A percentile compares a stretch with the other conserved stretches of the same genome.
phyloP scores from a whole-genome alignment of 257 asterid species.

The Rubia yunnanensis region DNA sequence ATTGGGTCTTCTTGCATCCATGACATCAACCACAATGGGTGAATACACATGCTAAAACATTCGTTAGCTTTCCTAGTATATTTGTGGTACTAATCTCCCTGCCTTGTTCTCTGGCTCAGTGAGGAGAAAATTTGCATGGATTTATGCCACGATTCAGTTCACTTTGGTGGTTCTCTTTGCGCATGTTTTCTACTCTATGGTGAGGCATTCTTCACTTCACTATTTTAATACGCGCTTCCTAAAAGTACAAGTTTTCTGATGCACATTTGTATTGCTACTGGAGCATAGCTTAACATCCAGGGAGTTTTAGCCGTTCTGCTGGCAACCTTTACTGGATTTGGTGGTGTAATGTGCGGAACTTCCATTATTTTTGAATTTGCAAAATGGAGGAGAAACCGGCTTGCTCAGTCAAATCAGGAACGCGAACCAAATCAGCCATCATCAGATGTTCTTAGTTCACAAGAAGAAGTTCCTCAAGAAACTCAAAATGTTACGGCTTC shows the following conservation, averaged over 20 bases:
- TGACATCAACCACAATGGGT: slow-evolving; percentile 98
- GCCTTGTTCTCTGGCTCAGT: slow-evolving; percentile 28
- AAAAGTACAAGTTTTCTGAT: neutral
- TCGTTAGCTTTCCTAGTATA: neutral
- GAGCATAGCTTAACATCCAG: slow-evolving; percentile 57
- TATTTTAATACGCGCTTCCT: neutral
- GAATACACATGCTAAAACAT: slow-evolving; percentile 7
- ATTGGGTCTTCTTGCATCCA: slow-evolving; percentile 91
- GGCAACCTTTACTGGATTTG: slow-evolving; percentile 81
- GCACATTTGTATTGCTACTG: slow-evolving; percentile 1
- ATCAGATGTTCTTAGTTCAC: slow-evolving; percentile 22
- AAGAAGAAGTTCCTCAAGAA: slow-evolving; percentile 24
- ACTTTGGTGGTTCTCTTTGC: slow-evolving; percentile 71
- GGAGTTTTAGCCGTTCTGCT: slow-evolving; percentile 66
- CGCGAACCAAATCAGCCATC: slow-evolving; percentile 29
- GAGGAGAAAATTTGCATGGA: slow-evolving; percentile 71
- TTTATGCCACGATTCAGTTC: slow-evolving; percentile 72
- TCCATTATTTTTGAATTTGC: slow-evolving; percentile 48
- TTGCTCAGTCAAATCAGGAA: slow-evolving; percentile 24
- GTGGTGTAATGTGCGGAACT: slow-evolving; percentile 81
- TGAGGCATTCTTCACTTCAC: slow-evolving; percentile 24
- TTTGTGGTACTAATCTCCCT: slow-evolving; percentile 6
- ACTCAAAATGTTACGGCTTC: slow-evolving; percentile 19
- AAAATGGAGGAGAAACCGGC: slow-evolving; percentile 47
- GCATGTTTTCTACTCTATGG: slow-evolving; percentile 75